Base-by-base conservation (phyloP, 2,329 filamentous ascomycete genomes). In the Metarhizium robertsii region DNA sequence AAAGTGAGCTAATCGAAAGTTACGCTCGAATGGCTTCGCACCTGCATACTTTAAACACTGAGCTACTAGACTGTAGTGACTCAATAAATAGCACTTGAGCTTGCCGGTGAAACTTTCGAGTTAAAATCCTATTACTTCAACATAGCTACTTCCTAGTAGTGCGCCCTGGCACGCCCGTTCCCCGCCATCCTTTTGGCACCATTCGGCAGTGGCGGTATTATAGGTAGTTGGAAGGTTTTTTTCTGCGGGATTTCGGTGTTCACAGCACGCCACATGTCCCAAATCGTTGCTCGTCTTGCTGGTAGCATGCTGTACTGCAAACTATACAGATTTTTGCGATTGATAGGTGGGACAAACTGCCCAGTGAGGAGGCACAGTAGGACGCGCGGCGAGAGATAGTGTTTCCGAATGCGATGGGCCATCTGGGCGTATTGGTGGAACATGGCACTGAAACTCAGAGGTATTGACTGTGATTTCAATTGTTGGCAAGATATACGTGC, bases 261-360 rank as follows among this genome's bases (percentile, higher is more conserved):
- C 55, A 94, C 73, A 43, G 82, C 80, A 47, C 80, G 77, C 94
- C 95, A 99, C 69, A 97, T 86, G 67, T 96, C 91, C 63, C 81
- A 77, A 56, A 97, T 87, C 2, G 86, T 85, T 0, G 90, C 87
- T 48, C 95, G 78, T 54, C 82, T 81, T 7, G 89, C 87, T 0
- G 95, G 95, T 45, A 99, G 79, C 90, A 97, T 97, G 73, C 90
- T 95, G 71, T 99, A 99, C 73, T 99, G 94, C 64, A 99, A 77
- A 62, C 90, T 95, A 72, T 99, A 99, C 52, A 99, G 78, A 66
- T 94, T 95, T 67, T 92, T 92, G 53, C 95, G 83, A 67, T 96
- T 92, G 51, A 99, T 95, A 0, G 95, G 92, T 13, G 92, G 94
- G 2, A 97, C 91, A 61, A 96, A 96, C 58, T 88, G 88, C 57